A percentile compares a stretch with the other conserved stretches of the same genome.
phyloP scores from a whole-genome alignment of 139 green algal genomes.

The Auxenochlorella protothecoides region DNA sequence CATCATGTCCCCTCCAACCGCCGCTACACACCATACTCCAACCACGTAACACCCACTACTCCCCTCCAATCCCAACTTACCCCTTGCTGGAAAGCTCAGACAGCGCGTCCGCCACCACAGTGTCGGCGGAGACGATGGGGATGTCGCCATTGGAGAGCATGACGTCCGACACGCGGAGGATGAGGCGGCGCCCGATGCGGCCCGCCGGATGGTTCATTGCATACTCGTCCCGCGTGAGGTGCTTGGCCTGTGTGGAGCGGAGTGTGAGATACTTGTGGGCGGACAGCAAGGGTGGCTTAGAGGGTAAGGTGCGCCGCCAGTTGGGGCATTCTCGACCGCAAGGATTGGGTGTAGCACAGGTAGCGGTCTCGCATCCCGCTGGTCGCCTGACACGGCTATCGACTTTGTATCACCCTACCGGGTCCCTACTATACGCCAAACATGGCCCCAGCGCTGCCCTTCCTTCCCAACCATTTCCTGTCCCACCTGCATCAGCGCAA shows the following conservation, averaged over 20 bases:
- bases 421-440: neutral
- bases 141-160: constrained; percentile 26
- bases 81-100: constrained; percentile 42
- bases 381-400: no score
- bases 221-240: constrained; percentile 46
- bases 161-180: constrained; percentile 36
- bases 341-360: no score
- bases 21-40: no score
- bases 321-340: no score
- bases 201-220: constrained; percentile 52
- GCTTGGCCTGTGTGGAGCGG: constrained; percentile 26
- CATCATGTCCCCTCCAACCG: no score
- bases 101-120: constrained; percentile 27
- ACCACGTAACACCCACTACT: no score
- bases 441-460: neutral
- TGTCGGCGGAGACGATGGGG: constrained; percentile 16
- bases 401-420: no score
- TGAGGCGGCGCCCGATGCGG: constrained; percentile 50
- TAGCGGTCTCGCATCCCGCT: no score
- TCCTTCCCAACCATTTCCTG: neutral
- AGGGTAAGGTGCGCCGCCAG: no score
- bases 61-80: neutral
- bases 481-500: constrained; percentile 44
- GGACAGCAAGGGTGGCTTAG: no score
- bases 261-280: no score